Evolutionary conservation across 208 protist species (phyloP), one percentile per base, ranked within the genome.

Genomic region (Wallacemonas sp.): DNA sequence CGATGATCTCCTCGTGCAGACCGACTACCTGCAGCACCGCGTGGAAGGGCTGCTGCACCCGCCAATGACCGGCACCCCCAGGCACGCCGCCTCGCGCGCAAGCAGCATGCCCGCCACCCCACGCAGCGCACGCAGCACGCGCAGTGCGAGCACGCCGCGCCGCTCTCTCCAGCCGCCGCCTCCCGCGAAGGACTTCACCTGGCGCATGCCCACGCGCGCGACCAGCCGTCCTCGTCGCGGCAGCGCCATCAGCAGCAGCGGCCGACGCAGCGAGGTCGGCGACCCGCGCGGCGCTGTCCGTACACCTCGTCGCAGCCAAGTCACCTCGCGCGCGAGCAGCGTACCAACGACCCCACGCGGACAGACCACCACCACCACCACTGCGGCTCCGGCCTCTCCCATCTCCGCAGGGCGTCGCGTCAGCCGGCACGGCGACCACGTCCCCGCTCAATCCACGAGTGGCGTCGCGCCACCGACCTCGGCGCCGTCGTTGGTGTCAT

Each of bases 21-120:
- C 65, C 36, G n/a, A 41, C 22, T 65, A 74, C 25, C 50, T 75
- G 50, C 64, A 45, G 28, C 25, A 49, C 32, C 74, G 74, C 1
- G 64, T 75, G 16, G 38, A 55, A 1, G 39, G 16, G 41, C 38
- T 75, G 44, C 48, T 79, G 38, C 16, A 44, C 5, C 68, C 22
- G 25, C 41, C 5, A 7, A 23, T 32, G 48, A 18, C n/a, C 23
- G 10, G 23, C 26, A 23, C 39, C 39, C 14, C 33, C 23, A 49
- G 52, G 0, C 14, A 25, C 14, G 11, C 31, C 39, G 55, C 3
- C 23, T 55, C 16, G 23, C 23, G 25, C 57, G 62, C 41, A 26
- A 25, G 22, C 48, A 48, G 46, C 48, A 29, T 16, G 42, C 38
- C 39, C 44, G 57, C 61, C 52, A 32, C 55, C 32, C 59, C 45